Evolutionary conservation across 495 filamentous ascomycete genomes (phyloP), one percentile per base, ranked within the genome.

Genomic region (Tetracladium setigerum): DNA sequence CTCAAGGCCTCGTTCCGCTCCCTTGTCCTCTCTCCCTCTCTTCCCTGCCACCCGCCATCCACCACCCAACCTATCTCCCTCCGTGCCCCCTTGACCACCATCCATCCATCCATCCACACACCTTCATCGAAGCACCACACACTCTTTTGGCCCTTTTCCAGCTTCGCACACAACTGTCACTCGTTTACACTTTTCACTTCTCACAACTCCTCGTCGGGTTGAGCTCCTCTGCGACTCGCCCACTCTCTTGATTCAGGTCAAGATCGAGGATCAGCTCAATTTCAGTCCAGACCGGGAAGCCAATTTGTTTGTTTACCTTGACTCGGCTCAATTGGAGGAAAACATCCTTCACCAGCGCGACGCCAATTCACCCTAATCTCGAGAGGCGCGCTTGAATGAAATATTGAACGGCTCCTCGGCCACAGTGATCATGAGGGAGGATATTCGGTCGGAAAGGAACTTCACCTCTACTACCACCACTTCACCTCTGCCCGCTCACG

Each of bases 401-500:
- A 27, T 27, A 27, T 27, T 27, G 22, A 27, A 27, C 22, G 22
- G 22, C 7, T 7, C 3, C 22, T n/a, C n/a, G n/a, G n/a, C n/a
- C n/a, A n/a, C 22, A 27, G 22, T 27, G 22, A 54, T 43, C 37
- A 58, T 54, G 55, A 52, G 36, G 44, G 47, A 54, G 52, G 55
- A 52, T 7, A 27, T 19, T 18, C 14, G 37, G 47, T 52, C 14
- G 22, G 22, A 27, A 27, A 27, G 22, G 22, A 27, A 27, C 22
- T 27, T 27, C 7, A 7, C 22, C 7, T 27, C 22, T n/a, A n/a
- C n/a, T n/a, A 38, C 11, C 17, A 42, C 39, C 47, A 52, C 51
- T n/a, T n/a, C 41, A 37, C 8, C 15, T 47, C 7, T 35, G 22
- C 22, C 38, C 10, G 19, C 46, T 18, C 17, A 53, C 46, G 30